A percentile compares a stretch with the other conserved stretches of the same genome.
Evolutionary conservation across 495 filamentous ascomycete genomes (phyloP).

Genomic region (Poronia punctata): DNA sequence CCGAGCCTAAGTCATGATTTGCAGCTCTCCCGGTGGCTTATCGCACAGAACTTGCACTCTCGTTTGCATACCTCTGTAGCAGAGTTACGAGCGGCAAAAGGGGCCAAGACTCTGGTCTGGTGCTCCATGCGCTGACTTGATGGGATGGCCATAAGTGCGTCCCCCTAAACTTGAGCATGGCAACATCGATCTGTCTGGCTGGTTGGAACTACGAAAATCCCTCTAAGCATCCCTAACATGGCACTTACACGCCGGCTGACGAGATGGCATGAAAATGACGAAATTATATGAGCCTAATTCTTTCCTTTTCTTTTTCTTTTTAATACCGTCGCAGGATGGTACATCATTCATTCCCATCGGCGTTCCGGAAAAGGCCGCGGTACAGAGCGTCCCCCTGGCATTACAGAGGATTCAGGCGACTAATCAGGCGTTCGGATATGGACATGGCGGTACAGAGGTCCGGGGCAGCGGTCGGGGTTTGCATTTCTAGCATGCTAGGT

Average conservation of each 20-base stretch:
- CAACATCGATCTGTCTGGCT: too few relatives aligned
- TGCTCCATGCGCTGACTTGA: too few relatives aligned
- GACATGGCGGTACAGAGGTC: conserved; percentile 10
- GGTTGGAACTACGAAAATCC: not conserved
- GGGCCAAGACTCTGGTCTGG: too few relatives aligned
- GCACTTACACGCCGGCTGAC: conserved; percentile 6
- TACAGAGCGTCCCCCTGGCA: conserved; percentile 10
- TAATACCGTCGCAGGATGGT: conserved; percentile 6
- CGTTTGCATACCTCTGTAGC: not conserved
- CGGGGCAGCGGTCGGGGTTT: conserved; percentile 12
- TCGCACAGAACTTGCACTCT: too few relatives aligned
- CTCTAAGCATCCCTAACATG: conserved; percentile 7
- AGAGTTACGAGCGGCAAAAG: not conserved
- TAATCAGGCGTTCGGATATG: conserved; percentile 17
- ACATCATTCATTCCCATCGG: conserved; percentile 13
- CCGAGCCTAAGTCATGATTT: conserved; percentile 17
- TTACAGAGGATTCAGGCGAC: conserved; percentile 15
- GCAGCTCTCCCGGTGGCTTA: too few relatives aligned
- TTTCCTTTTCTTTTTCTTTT: conserved; percentile 9
- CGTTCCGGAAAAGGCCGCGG: conserved; percentile 18
- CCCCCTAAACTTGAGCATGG: too few relatives aligned
- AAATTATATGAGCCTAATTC: conserved; percentile 7
- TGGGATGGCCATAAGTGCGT: too few relatives aligned
- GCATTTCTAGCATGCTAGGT: conserved; percentile 10
- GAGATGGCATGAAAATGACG: conserved; percentile 8